A percentile compares a stretch with the other conserved stretches of the same genome.
Conservation (phyloP, 805 yeast species). For the Metschnikowia corniflorae region DNA sequence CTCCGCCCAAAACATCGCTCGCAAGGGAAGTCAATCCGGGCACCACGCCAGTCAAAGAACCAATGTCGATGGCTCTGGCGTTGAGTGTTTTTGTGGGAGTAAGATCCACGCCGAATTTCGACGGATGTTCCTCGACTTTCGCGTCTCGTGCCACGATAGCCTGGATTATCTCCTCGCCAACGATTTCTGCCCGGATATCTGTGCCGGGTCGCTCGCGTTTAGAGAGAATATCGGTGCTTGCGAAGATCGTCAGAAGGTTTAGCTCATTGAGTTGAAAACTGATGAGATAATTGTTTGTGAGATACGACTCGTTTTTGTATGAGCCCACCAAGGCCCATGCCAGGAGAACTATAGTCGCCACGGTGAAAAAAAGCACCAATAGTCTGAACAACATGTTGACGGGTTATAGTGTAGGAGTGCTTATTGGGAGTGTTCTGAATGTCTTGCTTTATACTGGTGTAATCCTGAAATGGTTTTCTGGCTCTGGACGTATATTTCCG, state of each 20-base stretch:
- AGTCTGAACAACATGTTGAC: constrained; percentile 34
- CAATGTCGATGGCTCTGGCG: constrained; percentile 1
- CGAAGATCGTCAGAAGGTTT: constrained; percentile 29
- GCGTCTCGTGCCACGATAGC: no score
- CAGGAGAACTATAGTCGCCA: constrained; percentile 30
- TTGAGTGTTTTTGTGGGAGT: constrained; percentile 7
- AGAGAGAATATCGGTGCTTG: constrained; percentile 7
- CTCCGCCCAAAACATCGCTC: background rate
- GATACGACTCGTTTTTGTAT: constrained; percentile 29
- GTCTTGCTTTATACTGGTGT: no score
- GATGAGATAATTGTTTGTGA: constrained; percentile 35
- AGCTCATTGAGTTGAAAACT: constrained; percentile 33
- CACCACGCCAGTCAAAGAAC: constrained; percentile 5
- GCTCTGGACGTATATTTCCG: no score
- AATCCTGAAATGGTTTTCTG: no score
- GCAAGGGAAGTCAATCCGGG: constrained; percentile 7
- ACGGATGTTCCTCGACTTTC: no score
- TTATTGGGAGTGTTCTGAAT: no score
- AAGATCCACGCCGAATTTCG: background rate
- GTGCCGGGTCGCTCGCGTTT: constrained; percentile 1
- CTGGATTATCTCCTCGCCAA: background rate
- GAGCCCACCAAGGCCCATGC: constrained; percentile 39
- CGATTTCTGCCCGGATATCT: constrained; percentile 1
- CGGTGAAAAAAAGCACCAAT: constrained; percentile 30
- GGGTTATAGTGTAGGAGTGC: no score